Base-by-base conservation (phyloP, 495 filamentous ascomycete species). In the Clavariopsis aquatica region DNA sequence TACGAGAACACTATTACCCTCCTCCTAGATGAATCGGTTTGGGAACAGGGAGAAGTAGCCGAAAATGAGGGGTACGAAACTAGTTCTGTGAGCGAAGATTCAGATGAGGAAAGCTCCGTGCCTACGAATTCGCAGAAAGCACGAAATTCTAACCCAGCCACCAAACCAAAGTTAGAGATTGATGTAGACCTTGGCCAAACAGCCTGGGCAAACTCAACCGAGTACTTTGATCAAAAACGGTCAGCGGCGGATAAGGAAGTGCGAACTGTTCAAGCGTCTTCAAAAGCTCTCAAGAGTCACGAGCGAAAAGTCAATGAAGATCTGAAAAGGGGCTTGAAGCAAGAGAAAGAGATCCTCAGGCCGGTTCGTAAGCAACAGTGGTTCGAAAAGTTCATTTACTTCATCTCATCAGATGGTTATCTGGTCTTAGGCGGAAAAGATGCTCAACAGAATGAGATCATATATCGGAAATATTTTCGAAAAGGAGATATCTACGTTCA, bases 311-410 rank as follows among this genome's bases (percentile, higher is more conserved):
- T 98, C 23, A 81, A 82, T 10, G 84, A 87, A 10, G 91, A 96
- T 71, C 80, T 98, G 6, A 94, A 89, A 76, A 90, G 89, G 68
- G 87, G 85, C 0, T 76, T 98, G 52, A 95, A 95, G 75, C 89
- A 93, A 68, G 94, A 98, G 74, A 98, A 98, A 72, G 86, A 91
- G 24, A 76, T 96, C 19, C 79, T 98, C 1, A 88, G 91, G 54
- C 92, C 89, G 15, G 86, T 96, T 13, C 80, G 94, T 41, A 88
- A 85, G 65, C 86, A 85, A 52, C 82, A 91, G 68, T 98, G 94
- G 93, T 97, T 98, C 70, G 94, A 98, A 69, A 98, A 98, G 72
- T 98, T 96, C 68, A 74, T 84, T 17, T 97, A 89, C 79, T 98
- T 98, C 78, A 85, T 98, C 64, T 96, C 92, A 0, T 96, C 93